Evolutionary conservation across 768 basidiomycete genomes (phyloP).

Genomic region (Suillus sp.): DNA sequence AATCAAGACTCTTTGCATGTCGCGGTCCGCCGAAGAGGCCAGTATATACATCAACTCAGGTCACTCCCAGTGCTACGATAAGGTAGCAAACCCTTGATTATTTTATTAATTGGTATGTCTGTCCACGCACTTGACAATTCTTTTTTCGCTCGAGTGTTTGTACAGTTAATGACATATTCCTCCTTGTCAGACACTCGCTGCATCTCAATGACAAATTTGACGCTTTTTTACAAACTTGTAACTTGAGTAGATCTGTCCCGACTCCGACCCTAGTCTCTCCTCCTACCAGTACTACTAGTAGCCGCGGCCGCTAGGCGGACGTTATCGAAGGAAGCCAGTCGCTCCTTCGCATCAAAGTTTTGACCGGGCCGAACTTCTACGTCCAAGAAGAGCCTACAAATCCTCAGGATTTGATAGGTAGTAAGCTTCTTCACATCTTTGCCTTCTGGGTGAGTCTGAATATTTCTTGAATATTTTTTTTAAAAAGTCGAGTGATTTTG

Average conservation of each 20-base stretch:
- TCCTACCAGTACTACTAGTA: neutral
- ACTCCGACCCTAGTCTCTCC: neutral
- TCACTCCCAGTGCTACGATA: neutral
- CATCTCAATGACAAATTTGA: neutral
- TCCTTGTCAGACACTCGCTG: neutral
- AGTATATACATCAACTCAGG: neutral
- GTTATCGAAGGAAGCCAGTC: neutral
- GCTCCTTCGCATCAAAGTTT: neutral
- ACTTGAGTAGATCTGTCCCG: too few relatives aligned
- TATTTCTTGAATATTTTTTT: neutral
- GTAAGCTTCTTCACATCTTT: neutral
- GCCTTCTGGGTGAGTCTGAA: neutral
- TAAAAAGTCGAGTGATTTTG: neutral
- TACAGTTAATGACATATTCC: too few relatives aligned
- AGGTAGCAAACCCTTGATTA: neutral
- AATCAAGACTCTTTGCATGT: neutral
- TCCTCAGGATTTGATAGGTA: neutral
- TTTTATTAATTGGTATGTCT: neutral
- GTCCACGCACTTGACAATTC: too few relatives aligned
- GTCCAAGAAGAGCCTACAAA: neutral
- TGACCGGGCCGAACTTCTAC: neutral
- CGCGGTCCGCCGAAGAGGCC: neutral
- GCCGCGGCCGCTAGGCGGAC: neutral
- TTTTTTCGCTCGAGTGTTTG: too few relatives aligned
- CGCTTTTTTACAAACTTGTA: too few relatives aligned